Percentiles rank a stretch among this genome's conserved stretches.
Evolutionary conservation across 352 stramenopile species (phyloP).

Genomic region (Phytophthora constricta): DNA sequence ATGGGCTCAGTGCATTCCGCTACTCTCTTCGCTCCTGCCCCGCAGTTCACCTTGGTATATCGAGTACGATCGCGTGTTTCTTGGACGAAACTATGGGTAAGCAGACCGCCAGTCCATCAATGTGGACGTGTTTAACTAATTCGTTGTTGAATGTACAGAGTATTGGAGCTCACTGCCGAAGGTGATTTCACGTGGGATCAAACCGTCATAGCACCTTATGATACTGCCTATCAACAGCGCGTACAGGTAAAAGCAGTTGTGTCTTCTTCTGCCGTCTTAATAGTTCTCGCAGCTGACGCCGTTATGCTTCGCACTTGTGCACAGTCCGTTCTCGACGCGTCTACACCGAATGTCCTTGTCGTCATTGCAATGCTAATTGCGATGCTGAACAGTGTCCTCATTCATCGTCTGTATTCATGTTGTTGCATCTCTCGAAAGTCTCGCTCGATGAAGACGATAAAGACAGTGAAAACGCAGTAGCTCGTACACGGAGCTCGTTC

Average conservation of each 20-base stretch:
- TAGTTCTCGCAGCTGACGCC: not conserved
- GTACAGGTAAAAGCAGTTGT: conserved; percentile 32
- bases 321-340: conserved; percentile 37
- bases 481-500: no score
- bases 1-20: conserved; percentile 27
- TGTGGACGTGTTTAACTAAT: conserved; percentile 8
- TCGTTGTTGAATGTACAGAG: conserved; percentile 17
- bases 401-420: conserved; percentile 9
- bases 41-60: conserved; percentile 43
- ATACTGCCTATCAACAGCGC: conserved; percentile 20
- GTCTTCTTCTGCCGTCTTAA: not conserved
- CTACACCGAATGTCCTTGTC: conserved; percentile 18
- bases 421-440: conserved; percentile 7
- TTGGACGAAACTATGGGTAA: conserved; percentile 75
- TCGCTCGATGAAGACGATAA: conserved; percentile 2
- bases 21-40: conserved; percentile 25
- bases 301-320: not conserved
- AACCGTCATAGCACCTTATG: conserved; percentile 41
- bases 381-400: conserved; percentile 11
- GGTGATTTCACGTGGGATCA: conserved; percentile 44
- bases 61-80: conserved; percentile 47
- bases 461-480: conserved; percentile 33
- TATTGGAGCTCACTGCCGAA: conserved; percentile 37
- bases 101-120: not conserved
- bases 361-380: conserved; percentile 22